phyloP scores from a whole-genome alignment of 805 yeast species.

The Pichia nakasei region DNA sequence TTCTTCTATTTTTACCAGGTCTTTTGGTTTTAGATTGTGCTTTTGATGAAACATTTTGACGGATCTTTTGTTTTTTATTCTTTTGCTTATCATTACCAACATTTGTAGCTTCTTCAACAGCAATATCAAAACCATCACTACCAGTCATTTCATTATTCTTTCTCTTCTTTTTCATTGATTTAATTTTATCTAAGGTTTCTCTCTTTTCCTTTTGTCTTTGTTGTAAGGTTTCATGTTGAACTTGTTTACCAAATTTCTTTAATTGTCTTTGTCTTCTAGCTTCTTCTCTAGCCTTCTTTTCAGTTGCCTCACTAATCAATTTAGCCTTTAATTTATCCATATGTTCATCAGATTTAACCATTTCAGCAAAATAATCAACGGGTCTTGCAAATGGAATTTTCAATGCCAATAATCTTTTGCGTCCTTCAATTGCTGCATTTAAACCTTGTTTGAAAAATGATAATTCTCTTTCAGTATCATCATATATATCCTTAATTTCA shows the following conservation, averaged over 20 bases:
- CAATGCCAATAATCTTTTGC: constrained; percentile 53
- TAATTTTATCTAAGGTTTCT: constrained; percentile 83
- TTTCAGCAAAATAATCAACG: constrained; percentile 92
- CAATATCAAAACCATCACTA: constrained; percentile 76
- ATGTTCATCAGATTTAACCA: constrained; percentile 96
- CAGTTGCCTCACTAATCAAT: constrained; percentile 63
- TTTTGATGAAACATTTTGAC: constrained; percentile 29
- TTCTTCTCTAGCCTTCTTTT: constrained; percentile 85
- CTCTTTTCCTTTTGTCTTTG: constrained; percentile 89
- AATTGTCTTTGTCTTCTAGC: constrained; percentile 90
- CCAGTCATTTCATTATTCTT: constrained; percentile 60
- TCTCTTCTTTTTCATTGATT: constrained; percentile 84
- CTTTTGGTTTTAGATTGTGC: constrained; percentile 35
- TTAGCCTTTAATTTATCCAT: constrained; percentile 88
- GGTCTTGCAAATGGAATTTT: constrained; percentile 90
- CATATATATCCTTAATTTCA: constrained; percentile 78
- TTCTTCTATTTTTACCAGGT: constrained; percentile 51
- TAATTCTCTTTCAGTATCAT: constrained; percentile 91
- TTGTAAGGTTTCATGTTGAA: constrained; percentile 86
- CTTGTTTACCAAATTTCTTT: constrained; percentile 97
- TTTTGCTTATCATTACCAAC: constrained; percentile 29
- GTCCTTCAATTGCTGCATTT: constrained; percentile 69
- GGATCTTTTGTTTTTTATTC: constrained; percentile 51
- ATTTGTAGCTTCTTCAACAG: constrained; percentile 84
- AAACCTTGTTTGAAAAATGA: constrained; percentile 94